Evolutionary conservation across 148 eudicot species (phyloP), one percentile per base, ranked within the genome.

Genomic region (Amaranthus palmeri): DNA sequence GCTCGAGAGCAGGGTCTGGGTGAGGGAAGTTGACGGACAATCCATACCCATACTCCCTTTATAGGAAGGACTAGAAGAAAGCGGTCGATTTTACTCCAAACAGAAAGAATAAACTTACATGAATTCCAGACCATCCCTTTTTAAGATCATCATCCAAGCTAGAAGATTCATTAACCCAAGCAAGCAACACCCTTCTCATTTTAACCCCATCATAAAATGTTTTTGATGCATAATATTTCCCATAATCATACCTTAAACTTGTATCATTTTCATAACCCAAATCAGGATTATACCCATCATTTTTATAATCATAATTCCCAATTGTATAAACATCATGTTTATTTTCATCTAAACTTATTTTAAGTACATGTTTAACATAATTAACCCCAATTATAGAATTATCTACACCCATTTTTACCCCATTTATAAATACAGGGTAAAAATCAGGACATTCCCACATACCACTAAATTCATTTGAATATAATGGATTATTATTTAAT

Each of bases 371-470:
- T 62, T 83, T 86, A 8, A 87, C 56, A 2, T 12, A 0, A 25
- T 25, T 18, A 3, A 54, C 9, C 1, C 86, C 85, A n/a, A 58
- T 13, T 0, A 3, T 6, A 5, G 88, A 87, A 0, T 84, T 85
- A n/a, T 88, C 87, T 1, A 77, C 58, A 1, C 89, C 89, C 42
- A 51, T 50, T 11, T 15, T 51, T 2, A 0, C 5, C 0, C 55
- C 69, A 6, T 36, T 14, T 2, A 0, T 40, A 13, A 71, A 73
- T 36, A 91, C 84, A 0, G 90, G 88, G 51, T 17, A 87, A 70
- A 91, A 91, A 78, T 91, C 91, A 7, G 87, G 86, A 46, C 96
- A 88, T 76, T 90, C 96, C 91, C 92, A 86, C 88, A 88, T 88
- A 9, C 87, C 87, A 0, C 82, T 76, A 3, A 44, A 60, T 0